Conservation (phyloP, 2,329 filamentous ascomycete genomes). For the Clonostachys rosea region DNA sequence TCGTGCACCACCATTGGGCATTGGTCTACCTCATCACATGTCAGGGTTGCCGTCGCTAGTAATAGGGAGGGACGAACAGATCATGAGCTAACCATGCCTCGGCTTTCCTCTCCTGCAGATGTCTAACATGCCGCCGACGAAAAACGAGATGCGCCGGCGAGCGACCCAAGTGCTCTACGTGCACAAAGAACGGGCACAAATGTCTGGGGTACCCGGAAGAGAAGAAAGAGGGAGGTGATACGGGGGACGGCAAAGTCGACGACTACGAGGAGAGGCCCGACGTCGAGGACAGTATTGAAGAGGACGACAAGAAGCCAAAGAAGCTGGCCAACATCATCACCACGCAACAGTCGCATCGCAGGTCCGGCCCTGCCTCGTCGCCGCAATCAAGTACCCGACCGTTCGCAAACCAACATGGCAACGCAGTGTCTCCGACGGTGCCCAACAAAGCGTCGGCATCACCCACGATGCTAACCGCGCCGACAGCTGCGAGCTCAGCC, state of each 20-base stretch:
- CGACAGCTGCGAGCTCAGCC: slow-evolving; percentile 6
- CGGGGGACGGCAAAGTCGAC: slow-evolving; percentile 6
- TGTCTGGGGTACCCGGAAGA: slow-evolving; percentile 64
- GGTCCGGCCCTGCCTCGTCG: too few species aligned
- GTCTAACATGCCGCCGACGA: slow-evolving; percentile 68
- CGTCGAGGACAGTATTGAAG: slow-evolving; percentile 26
- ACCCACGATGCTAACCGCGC: not conserved
- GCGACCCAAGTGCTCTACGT: slow-evolving; percentile 68
- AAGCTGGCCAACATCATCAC: slow-evolving; percentile 4
- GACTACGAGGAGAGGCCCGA: slow-evolving; percentile 19
- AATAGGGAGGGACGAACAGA: too few species aligned
- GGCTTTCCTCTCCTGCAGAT: slow-evolving; percentile 34
- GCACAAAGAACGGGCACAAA: slow-evolving; percentile 63
- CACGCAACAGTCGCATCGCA: not conserved
- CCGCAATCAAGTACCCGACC: too few species aligned
- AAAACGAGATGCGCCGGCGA: slow-evolving; percentile 74
- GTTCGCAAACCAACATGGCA: too few species aligned
- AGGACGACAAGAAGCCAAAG: slow-evolving; percentile 19
- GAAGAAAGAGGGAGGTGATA: slow-evolving; percentile 33
- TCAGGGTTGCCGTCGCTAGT: not conserved
- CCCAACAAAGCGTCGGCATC: not conserved
- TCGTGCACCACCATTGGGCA: not conserved
- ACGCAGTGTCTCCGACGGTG: too few species aligned
- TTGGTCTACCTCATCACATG: not conserved
- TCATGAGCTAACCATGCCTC: too few species aligned